A percentile compares a stretch with the other conserved stretches of the same genome.
These are phyloP conservation scores for Rhizoclosmatium globosum DNA, from an alignment of 192 early-diverging fungal species.

Conservation along the genomic window DNA sequence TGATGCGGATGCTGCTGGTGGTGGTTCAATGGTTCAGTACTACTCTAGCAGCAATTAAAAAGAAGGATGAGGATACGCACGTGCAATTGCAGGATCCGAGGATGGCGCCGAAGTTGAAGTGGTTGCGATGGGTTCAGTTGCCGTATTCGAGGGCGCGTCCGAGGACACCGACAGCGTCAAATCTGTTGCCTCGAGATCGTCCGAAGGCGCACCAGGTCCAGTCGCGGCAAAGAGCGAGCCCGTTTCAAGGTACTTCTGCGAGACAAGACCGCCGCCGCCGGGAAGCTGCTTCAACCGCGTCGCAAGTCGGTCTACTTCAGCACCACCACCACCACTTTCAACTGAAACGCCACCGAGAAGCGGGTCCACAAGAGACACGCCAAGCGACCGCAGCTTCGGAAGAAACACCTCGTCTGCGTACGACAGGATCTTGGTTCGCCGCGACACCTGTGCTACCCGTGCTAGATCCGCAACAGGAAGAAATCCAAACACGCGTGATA, in stretches of 20 bases:
- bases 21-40: too few relatives aligned
- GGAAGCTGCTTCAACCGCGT: conserved; percentile 55
- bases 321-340: conserved; percentile 29
- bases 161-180: not conserved
- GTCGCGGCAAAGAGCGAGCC: conserved; percentile 49
- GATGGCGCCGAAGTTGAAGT: too few relatives aligned
- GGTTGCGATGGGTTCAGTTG: too few relatives aligned
- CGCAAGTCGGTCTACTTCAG: conserved; percentile 40
- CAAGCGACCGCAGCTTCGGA: conserved; percentile 65
- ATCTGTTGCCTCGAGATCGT: not conserved
- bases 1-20: conserved; percentile 23
- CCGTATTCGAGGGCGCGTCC: not conserved
- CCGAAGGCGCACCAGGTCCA: not conserved
- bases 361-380: conserved; percentile 33
- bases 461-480: conserved; percentile 55
- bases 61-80: too few relatives aligned
- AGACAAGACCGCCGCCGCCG: conserved; percentile 54
- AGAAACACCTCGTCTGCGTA: conserved; percentile 83
- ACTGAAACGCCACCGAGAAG: not conserved
- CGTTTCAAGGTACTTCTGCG: conserved; percentile 51
- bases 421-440: conserved; percentile 79
- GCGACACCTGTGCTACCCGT: conserved; percentile 63
- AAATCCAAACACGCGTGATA: conserved; percentile 51
- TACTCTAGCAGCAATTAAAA: too few relatives aligned
- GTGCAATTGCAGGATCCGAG: too few relatives aligned